phyloP scores from a whole-genome alignment of 257 asterid genomes.

The Solanum medicagineum region DNA sequence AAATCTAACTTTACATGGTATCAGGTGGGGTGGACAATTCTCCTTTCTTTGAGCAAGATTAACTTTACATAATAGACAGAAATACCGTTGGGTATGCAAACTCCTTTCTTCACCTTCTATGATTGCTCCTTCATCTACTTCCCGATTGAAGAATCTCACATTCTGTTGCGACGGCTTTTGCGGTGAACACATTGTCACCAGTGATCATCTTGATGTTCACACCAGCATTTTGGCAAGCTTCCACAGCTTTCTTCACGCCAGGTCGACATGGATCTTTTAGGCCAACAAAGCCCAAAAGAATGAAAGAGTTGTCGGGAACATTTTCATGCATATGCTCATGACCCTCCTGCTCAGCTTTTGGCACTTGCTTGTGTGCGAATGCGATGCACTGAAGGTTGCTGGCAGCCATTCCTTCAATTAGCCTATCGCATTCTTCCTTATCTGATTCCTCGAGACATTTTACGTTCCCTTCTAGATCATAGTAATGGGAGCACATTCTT shows the following conservation, averaged over 20 bases:
- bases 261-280: slow-evolving; percentile 64
- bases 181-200: too few species aligned
- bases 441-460: slow-evolving; percentile 19
- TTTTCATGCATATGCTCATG: background rate
- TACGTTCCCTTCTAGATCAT: slow-evolving; percentile 27
- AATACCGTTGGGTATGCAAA: too few species aligned
- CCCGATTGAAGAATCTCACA: too few species aligned
- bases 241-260: slow-evolving; percentile 50
- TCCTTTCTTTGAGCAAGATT: too few species aligned
- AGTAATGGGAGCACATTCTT: slow-evolving; percentile 39
- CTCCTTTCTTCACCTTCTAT: background rate
- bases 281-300: slow-evolving; percentile 48
- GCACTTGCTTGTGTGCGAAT: slow-evolving; percentile 38
- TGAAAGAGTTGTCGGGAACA: slow-evolving; percentile 21
- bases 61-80: too few species aligned
- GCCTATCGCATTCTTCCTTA: slow-evolving; percentile 12
- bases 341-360: background rate
- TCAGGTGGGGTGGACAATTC: too few species aligned
- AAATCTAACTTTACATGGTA: too few species aligned
- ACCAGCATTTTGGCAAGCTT: slow-evolving; percentile 50
- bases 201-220: slow-evolving; percentile 44
- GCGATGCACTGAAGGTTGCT: slow-evolving; percentile 64
- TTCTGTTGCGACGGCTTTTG: too few species aligned
- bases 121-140: too few species aligned
- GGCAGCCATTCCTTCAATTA: slow-evolving; percentile 62